Evolutionary conservation across 176 grass and related monocot genomes (phyloP), one percentile per base, ranked within the genome.

Genomic region (Dactylis glomerata): DNA sequence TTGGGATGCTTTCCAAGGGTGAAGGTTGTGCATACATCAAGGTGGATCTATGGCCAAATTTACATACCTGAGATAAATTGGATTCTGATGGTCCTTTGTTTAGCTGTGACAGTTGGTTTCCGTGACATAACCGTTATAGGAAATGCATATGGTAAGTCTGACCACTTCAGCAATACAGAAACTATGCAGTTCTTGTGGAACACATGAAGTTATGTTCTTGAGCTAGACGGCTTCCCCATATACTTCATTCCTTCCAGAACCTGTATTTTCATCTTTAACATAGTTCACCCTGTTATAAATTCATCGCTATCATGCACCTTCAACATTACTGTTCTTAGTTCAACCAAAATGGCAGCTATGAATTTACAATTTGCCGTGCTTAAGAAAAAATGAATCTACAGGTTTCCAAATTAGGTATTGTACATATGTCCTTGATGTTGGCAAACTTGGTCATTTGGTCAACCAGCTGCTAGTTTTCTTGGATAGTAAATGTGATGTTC

Each of bases 41-140:
- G 85, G 67, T 92, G 87, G 90, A 90, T 95, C 75, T 52, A 84
- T 68, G 93, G 93, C 3, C 93, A 95, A 85, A 95, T 95, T 68
- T 95, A 92, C 82, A 95, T 95, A 83, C 92, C 92, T 45, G 90
- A 95, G 83, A 95, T 95, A 54, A 95, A 95, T 62, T 92, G 92
- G 92, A 95, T 90, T 58, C 58, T 95, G 34, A 95, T 95, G 92
- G 82, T 90, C 51, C 87, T 95, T 47, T 95, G 92, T 83, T 50
- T 95, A 56, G 90, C 90, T 63, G 70, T 83, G 37, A 90, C 89
- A 24, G 6, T 92, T 68, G 90, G 93, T 22, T 95, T 95, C 66
- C 82, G 65, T 73, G 82, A 95, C 28, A 86, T 73, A 13, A 90
- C 79, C 57, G 22, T 90, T 4, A 95, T 95, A 11, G 90, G 93